Conservation (phyloP, 495 filamentous ascomycete species). For the Hypoxylon cercidicola region DNA sequence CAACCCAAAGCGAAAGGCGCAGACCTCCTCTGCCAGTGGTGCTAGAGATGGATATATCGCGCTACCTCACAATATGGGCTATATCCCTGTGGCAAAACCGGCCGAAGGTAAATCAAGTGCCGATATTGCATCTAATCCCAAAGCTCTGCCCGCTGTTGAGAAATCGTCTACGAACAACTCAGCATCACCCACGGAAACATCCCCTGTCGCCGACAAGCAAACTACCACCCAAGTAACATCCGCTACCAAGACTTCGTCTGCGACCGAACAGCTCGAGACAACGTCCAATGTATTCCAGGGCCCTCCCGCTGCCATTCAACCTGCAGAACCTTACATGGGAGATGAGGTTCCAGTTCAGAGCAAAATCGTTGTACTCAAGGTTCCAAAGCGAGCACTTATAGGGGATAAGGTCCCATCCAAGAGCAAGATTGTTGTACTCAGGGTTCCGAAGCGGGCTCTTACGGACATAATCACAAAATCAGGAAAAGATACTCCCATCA, state of each 20-base stretch:
- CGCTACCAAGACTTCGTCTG: too few relatives aligned
- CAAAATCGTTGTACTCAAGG: too few relatives aligned
- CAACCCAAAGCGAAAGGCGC: slow-evolving; percentile 4
- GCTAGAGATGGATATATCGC: slow-evolving; percentile 48
- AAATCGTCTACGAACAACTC: not conserved
- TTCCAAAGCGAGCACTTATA: too few relatives aligned
- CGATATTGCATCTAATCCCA: not conserved
- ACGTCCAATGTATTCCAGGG: too few relatives aligned
- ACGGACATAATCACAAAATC: not conserved
- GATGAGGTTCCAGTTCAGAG: too few relatives aligned
- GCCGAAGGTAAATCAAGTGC: not conserved
- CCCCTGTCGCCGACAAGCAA: not conserved
- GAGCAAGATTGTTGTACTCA: slow-evolving; percentile 5
- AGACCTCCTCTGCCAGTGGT: slow-evolving; percentile 4
- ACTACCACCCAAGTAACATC: not conserved
- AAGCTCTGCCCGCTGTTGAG: not conserved
- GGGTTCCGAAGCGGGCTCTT: not conserved
- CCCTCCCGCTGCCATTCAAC: too few relatives aligned
- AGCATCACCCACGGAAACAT: not conserved
- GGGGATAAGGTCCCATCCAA: too few relatives aligned
- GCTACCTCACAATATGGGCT: slow-evolving; percentile 56
- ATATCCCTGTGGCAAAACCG: slow-evolving; percentile 1
- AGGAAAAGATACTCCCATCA: not conserved
- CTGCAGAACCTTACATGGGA: too few relatives aligned
- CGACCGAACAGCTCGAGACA: too few relatives aligned